Conservation (phyloP, 371 early-diverging fungal species). For the Hamiltosporidium magnivora region DNA sequence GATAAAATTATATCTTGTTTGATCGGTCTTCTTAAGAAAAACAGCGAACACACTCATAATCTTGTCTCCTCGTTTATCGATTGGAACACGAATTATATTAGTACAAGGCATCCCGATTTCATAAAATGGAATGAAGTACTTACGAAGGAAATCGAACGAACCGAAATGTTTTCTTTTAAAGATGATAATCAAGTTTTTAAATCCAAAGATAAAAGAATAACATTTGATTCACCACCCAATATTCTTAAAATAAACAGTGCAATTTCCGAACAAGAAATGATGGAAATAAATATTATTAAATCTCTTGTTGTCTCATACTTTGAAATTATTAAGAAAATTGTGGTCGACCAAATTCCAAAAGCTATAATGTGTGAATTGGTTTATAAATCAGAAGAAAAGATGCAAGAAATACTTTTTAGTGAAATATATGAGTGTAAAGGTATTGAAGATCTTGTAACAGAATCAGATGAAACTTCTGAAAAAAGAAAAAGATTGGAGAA, state of each 20-base stretch:
- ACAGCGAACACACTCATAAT: constrained; percentile 60
- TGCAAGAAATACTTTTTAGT: constrained; percentile 78
- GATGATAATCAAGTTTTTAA: background rate
- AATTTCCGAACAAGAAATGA: constrained; percentile 77
- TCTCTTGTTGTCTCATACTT: constrained; percentile 81
- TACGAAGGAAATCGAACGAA: constrained; percentile 13
- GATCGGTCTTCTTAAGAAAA: constrained; percentile 66
- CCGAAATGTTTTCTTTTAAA: background rate
- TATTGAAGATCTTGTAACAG: constrained; percentile 73
- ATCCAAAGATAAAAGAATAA: constrained; percentile 19
- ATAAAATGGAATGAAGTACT: constrained; percentile 63
- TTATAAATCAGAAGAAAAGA: constrained; percentile 67
- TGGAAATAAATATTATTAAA: constrained; percentile 92
- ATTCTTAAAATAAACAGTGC: constrained; percentile 80
- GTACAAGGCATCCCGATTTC: constrained; percentile 94
- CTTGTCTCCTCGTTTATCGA: constrained; percentile 66
- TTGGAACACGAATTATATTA: constrained; percentile 78
- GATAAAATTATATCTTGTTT: constrained; percentile 64
- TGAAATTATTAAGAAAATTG: constrained; percentile 85
- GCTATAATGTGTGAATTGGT: constrained; percentile 93
- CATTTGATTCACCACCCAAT: constrained; percentile 63
- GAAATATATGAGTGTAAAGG: constrained; percentile 84
- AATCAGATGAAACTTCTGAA: constrained; percentile 73
- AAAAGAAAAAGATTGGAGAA: constrained; percentile 58
- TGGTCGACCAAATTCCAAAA: constrained; percentile 91